These are phyloP conservation scores for Wilcoxina mikolae DNA, from an alignment of 495 filamentous ascomycete genomes.

Conservation along the genomic window DNA sequence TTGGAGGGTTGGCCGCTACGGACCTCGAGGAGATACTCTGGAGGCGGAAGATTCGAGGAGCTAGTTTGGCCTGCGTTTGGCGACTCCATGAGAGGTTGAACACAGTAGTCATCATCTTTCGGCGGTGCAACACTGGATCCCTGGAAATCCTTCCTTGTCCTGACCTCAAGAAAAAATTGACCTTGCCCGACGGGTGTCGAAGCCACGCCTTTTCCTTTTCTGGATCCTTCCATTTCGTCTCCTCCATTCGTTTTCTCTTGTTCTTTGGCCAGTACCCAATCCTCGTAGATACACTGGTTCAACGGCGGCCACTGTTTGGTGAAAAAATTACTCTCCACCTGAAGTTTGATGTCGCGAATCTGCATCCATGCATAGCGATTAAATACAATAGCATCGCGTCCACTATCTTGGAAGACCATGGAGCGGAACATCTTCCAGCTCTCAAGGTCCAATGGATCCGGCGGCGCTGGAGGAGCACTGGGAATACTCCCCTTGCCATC, in stretches of 20 bases:
- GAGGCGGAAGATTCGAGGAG: too few species aligned
- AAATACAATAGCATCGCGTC: not conserved
- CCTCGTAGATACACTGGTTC: not conserved
- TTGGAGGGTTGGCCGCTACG: too few species aligned
- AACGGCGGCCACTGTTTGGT: not conserved
- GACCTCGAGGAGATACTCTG: too few species aligned
- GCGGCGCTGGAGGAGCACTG: not conserved
- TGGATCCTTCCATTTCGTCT: not conserved
- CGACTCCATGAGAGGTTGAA: too few species aligned
- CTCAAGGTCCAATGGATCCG: not conserved
- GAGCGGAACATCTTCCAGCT: not conserved
- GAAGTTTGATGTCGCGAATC: not conserved
- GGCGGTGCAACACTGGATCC: too few species aligned
- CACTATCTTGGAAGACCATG: not conserved
- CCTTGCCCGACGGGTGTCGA: too few species aligned
- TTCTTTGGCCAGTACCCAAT: not conserved
- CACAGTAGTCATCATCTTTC: too few species aligned
- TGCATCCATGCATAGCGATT: conserved; percentile 1
- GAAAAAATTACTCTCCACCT: too few species aligned
- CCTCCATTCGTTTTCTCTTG: not conserved
- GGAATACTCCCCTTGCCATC: not conserved
- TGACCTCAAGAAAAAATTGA: too few species aligned
- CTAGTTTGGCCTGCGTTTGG: too few species aligned
- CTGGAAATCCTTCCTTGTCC: too few species aligned
- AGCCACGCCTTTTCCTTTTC: not conserved